Evolutionary conservation across 1,284 basidiomycete genomes (phyloP).

Genomic region (Austropuccinia psidii): DNA sequence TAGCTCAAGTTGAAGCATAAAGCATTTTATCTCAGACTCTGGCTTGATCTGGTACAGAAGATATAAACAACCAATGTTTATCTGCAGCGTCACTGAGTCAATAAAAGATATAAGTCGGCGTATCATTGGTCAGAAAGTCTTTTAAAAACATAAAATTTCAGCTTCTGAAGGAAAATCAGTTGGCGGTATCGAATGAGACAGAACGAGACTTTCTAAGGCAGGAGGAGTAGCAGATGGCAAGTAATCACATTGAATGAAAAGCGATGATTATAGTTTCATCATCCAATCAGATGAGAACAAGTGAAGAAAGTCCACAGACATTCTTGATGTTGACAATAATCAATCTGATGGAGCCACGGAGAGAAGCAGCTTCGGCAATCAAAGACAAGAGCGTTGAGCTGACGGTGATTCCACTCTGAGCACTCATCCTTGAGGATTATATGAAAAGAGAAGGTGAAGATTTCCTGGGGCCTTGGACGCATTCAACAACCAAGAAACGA

Average conservation of each 20-base stretch:
- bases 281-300: background rate
- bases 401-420: constrained; percentile 30
- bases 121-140: constrained; percentile 12
- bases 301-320: background rate
- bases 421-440: constrained; percentile 25
- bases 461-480: no score
- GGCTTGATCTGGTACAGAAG: constrained; percentile 30
- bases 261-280: background rate
- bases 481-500: no score
- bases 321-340: constrained; percentile 28
- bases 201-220: constrained; percentile 6
- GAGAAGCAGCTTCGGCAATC: constrained; percentile 22
- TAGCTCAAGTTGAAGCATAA: constrained; percentile 32
- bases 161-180: background rate
- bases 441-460: no score
- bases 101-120: constrained; percentile 30
- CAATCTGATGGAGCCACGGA: background rate
- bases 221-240: background rate
- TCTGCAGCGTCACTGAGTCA: constrained; percentile 6
- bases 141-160: constrained; percentile 22
- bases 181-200: background rate
- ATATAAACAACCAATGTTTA: constrained; percentile 29
- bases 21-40: constrained; percentile 36
- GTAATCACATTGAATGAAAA: background rate
- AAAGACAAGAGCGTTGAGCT: background rate